These are phyloP conservation scores for Inga laurina DNA, from an alignment of 306 rosid species.

Conservation along the genomic window DNA sequence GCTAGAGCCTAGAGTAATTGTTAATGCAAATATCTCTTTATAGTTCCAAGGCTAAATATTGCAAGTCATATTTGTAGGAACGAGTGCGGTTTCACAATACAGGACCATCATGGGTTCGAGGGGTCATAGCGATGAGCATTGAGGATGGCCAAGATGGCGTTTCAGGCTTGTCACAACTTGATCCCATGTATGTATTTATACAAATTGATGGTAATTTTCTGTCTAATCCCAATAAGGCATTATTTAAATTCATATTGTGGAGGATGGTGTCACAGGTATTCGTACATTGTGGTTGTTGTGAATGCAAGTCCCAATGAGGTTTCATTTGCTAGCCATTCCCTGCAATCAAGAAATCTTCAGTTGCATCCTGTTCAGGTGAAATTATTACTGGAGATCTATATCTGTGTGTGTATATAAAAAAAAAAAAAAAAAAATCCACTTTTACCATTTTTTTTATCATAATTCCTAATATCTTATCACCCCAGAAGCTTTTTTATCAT, in stretches of 20 bases:
- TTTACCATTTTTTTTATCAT: not conserved
- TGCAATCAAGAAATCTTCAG: slow-evolving; percentile 59
- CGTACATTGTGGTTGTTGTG: slow-evolving; percentile 68
- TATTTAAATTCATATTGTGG: slow-evolving; percentile 16
- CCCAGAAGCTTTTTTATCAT: too few species aligned
- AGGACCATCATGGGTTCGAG: slow-evolving; percentile 65
- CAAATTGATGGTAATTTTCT: slow-evolving; percentile 22
- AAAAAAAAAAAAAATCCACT: not conserved
- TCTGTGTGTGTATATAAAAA: not conserved
- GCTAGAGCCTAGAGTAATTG: not conserved
- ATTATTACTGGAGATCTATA: slow-evolving; percentile 6
- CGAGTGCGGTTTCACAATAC: slow-evolving; percentile 78
- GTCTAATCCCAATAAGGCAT: slow-evolving; percentile 2
- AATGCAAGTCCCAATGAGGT: slow-evolving; percentile 78
- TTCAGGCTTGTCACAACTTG: slow-evolving; percentile 83
- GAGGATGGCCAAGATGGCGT: slow-evolving; percentile 81
- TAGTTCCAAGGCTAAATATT: slow-evolving; percentile 18
- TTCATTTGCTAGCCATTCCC: slow-evolving; percentile 55
- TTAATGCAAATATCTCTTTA: slow-evolving; percentile 1
- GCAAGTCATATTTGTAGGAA: slow-evolving; percentile 42
- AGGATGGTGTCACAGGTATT: slow-evolving; percentile 58
- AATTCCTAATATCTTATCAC: not conserved
- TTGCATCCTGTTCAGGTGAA: slow-evolving; percentile 88
- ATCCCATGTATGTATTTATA: slow-evolving; percentile 75
- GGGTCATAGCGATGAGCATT: slow-evolving; percentile 86